These are phyloP conservation scores for Lasiodiplodia sp. DNA, from an alignment of 2,329 filamentous ascomycete species.

Conservation along the genomic window DNA sequence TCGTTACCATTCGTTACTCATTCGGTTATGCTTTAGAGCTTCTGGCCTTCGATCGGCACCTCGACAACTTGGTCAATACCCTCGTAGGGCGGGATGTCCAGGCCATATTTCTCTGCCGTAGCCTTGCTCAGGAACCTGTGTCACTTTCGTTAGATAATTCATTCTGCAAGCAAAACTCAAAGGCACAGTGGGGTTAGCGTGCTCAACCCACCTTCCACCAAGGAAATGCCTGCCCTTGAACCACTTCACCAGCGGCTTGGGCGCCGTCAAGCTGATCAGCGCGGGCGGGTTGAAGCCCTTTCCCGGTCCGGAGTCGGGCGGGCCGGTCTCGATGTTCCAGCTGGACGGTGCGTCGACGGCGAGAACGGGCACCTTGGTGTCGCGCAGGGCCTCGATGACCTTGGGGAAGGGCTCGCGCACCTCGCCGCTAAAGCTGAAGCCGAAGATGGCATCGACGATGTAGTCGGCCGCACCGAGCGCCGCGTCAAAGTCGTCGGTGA, in stretches of 20 bases:
- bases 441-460: conserved; percentile 92
- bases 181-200: not conserved
- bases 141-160: conserved; percentile 30
- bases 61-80: conserved; percentile 92
- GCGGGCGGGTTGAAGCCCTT: conserved; percentile 80
- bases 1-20: conserved; percentile 17
- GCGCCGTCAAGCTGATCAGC: conserved; percentile 88
- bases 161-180: not conserved
- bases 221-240: conserved; percentile 92
- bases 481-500: conserved; percentile 77
- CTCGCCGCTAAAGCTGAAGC: conserved; percentile 91
- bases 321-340: conserved; percentile 90
- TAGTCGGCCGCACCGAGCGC: conserved; percentile 76
- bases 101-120: conserved; percentile 83
- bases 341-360: conserved; percentile 93
- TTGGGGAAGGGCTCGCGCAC: conserved; percentile 90
- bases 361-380: conserved; percentile 77
- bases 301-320: conserved; percentile 77
- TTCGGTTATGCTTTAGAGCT: conserved; percentile 46
- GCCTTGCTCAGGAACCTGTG: conserved; percentile 77
- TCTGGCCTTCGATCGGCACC: conserved; percentile 61
- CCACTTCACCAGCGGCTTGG: conserved; percentile 85
- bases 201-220: conserved; percentile 71
- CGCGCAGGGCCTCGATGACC: conserved; percentile 79
- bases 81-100: conserved; percentile 82